Evolutionary conservation across 108 stramenopile species (phyloP).

Genomic region (Chaetoceros tenuissimus): DNA sequence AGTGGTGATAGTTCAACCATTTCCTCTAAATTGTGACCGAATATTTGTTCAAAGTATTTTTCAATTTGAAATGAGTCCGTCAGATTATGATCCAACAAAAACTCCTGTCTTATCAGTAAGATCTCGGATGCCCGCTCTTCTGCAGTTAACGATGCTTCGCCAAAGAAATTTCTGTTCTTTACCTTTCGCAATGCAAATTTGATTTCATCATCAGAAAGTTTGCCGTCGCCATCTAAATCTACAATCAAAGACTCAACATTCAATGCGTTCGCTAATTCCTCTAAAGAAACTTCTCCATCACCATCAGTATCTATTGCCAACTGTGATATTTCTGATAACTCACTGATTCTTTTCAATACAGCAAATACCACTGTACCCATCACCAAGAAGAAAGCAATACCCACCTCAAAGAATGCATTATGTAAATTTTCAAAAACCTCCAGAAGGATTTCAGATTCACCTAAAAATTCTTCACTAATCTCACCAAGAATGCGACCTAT

Average conservation of each 20-base stretch:
- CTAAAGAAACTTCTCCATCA: slow-evolving; percentile 26
- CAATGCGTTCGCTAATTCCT: slow-evolving; percentile 22
- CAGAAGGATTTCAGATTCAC: slow-evolving; percentile 25
- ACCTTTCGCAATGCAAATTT: slow-evolving; percentile 7
- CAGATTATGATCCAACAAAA: slow-evolving; percentile 8
- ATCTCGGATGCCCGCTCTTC: slow-evolving; percentile 16
- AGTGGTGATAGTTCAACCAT: slow-evolving; percentile 21
- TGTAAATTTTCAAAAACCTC: slow-evolving; percentile 39
- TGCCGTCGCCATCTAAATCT: slow-evolving; percentile 27
- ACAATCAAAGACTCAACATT: slow-evolving; percentile 14
- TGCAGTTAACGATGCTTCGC: neutral
- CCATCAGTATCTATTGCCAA: slow-evolving; percentile 24
- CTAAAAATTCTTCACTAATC: slow-evolving; percentile 20
- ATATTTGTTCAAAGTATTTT: slow-evolving; percentile 24
- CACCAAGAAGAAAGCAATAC: slow-evolving; percentile 25
- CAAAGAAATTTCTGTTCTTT: neutral
- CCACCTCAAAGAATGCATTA: slow-evolving; percentile 29
- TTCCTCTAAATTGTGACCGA: slow-evolving; percentile 28
- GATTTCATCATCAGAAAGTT: slow-evolving; percentile 20
- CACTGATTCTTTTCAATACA: slow-evolving; percentile 15
- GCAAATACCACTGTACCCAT: slow-evolving; percentile 19
- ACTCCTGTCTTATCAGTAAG: slow-evolving; percentile 22
- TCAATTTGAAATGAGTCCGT: slow-evolving; percentile 19
- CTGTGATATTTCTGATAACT: slow-evolving; percentile 5
- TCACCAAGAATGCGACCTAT: slow-evolving; percentile 17